phyloP scores from a whole-genome alignment of 306 rosid species.

The Dryas alaskensis region DNA sequence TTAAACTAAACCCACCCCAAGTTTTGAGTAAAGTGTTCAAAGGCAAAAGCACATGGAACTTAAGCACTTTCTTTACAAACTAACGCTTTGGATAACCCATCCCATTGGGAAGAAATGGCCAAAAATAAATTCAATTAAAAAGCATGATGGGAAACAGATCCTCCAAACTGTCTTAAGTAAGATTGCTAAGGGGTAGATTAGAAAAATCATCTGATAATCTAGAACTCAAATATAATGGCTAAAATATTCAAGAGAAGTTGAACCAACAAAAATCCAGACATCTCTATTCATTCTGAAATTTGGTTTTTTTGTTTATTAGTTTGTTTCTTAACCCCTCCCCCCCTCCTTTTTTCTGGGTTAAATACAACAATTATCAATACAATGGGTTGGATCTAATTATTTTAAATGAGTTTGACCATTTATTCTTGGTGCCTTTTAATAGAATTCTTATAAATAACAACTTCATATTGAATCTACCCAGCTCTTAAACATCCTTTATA shows the following conservation, averaged over 20 bases:
- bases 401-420: background rate
- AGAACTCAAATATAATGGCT: background rate
- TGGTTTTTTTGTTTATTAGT: background rate
- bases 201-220: background rate
- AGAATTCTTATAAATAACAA: background rate
- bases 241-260: background rate
- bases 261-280: background rate
- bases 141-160: too few relatives aligned
- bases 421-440: too few relatives aligned
- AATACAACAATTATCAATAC: background rate
- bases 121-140: too few relatives aligned
- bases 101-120: background rate
- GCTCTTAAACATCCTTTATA: background rate
- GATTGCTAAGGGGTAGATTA: background rate
- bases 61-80: background rate
- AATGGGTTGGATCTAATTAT: background rate
- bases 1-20: background rate
- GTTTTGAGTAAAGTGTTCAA: background rate
- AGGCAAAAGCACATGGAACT: background rate
- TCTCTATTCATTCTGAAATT: background rate
- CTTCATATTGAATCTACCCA: background rate
- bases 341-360: background rate
- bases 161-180: too few relatives aligned
- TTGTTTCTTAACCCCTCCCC: background rate
- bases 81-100: background rate